Evolutionary conservation across 768 basidiomycete species (phyloP).

Genomic region (Lentinula detonsa): DNA sequence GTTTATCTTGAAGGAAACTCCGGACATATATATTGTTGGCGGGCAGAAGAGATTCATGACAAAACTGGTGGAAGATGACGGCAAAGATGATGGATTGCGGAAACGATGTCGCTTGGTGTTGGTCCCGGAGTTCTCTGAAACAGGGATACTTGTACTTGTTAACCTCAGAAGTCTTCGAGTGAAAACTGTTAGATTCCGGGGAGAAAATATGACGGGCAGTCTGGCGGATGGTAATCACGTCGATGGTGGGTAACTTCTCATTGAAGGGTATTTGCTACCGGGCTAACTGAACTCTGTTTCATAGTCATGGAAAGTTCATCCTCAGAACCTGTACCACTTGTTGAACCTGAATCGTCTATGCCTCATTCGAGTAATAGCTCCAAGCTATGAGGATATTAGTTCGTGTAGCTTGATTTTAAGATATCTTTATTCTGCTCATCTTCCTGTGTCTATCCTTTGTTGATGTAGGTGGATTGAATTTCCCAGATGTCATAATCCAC

Average conservation of each 20-base stretch:
- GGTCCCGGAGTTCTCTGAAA: constrained; percentile 74
- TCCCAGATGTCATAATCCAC: neutral
- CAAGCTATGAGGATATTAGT: neutral
- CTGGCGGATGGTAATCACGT: neutral
- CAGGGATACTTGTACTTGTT: constrained; percentile 73
- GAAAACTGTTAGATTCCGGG: constrained; percentile 51
- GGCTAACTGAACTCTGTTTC: neutral
- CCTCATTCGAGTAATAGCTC: neutral
- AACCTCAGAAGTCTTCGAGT: constrained; percentile 75
- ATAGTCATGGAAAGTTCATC: neutral
- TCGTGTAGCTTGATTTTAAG: neutral
- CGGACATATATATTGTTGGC: constrained; percentile 89
- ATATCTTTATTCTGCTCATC: neutral
- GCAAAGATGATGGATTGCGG: constrained; percentile 22
- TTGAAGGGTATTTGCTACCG: neutral
- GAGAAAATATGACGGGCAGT: constrained; percentile 35
- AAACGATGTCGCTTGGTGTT: constrained; percentile 67
- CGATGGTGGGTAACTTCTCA: neutral
- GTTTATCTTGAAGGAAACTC: constrained; percentile 81
- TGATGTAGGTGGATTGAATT: neutral
- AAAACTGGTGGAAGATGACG: constrained; percentile 45
- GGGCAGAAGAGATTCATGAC: constrained; percentile 84
- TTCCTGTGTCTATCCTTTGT: neutral
- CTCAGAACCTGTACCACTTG: neutral
- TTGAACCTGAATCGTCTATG: constrained; percentile 2